Conservation (phyloP, 1,139 yeast genomes). For the Protomyces pachydermus region DNA sequence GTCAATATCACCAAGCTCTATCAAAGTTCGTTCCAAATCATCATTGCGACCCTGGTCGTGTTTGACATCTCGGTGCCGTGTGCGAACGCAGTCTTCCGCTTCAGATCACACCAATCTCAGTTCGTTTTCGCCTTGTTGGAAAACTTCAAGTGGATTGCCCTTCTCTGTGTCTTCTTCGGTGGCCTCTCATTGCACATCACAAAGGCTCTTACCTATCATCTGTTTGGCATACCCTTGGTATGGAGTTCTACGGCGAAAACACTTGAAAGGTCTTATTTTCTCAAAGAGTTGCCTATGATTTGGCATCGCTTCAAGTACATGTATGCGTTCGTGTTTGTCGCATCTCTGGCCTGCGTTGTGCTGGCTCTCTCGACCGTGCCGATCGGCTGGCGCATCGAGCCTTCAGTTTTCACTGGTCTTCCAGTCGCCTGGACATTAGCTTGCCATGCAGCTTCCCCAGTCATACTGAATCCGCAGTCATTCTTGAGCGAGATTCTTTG, state of each 20-base stretch:
- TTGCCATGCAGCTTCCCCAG: conserved; percentile 17
- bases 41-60: conserved; percentile 28
- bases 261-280: conserved; percentile 8
- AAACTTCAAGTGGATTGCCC: conserved; percentile 17
- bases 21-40: conserved; percentile 28
- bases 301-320: conserved; percentile 18
- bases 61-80: conserved; percentile 30
- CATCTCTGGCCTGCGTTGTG: background rate
- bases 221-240: conserved; percentile 29
- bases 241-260: conserved; percentile 32
- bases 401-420: conserved; percentile 9
- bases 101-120: conserved; percentile 24
- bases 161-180: conserved; percentile 30
- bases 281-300: conserved; percentile 17
- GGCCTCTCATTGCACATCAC: conserved; percentile 30
- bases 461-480: conserved; percentile 22
- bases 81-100: conserved; percentile 29
- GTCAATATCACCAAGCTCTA: conserved; percentile 28
- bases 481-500: conserved; percentile 7
- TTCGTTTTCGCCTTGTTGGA: conserved; percentile 7
- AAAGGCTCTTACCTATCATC: conserved; percentile 29
- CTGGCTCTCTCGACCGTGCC: conserved; percentile 1
- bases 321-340: conserved; percentile 1
- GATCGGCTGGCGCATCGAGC: conserved; percentile 10
- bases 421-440: conserved; percentile 16